Evolutionary conservation across 768 basidiomycete species (phyloP).

Genomic region (Xerocomus brunneocitrinus): DNA sequence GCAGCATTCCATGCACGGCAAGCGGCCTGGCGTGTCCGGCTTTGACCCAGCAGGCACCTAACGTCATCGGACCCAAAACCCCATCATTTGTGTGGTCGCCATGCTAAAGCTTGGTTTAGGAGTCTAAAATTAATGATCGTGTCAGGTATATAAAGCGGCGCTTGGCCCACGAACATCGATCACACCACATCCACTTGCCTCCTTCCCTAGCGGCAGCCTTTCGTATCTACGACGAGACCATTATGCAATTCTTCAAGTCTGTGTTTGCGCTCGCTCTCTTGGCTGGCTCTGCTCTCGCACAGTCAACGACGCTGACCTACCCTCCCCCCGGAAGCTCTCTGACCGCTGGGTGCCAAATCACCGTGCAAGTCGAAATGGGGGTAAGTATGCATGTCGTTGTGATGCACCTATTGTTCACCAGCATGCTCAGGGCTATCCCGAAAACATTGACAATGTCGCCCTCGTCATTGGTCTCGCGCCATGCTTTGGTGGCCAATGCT

Average conservation of each 20-base stretch:
- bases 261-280: constrained; percentile 13
- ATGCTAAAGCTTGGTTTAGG: neutral
- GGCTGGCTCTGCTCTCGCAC: constrained; percentile 8
- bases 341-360: constrained; percentile 1
- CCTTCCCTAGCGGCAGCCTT: no score
- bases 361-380: constrained; percentile 9
- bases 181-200: neutral
- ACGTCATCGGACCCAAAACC: neutral
- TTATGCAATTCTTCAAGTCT: constrained; percentile 17
- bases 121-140: neutral
- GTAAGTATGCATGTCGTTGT: neutral
- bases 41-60: neutral
- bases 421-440: constrained; percentile 12
- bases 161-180: no score
- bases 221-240: neutral
- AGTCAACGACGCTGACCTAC: constrained; percentile 2
- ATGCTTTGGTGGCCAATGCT: constrained; percentile 24
- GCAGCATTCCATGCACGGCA: neutral
- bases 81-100: neutral
- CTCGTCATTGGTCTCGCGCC: constrained; percentile 30
- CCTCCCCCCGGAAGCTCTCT: constrained; percentile 4
- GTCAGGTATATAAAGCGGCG: constrained; percentile 17
- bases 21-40: constrained; percentile 8
- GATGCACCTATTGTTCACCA: neutral
- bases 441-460: constrained; percentile 26